Evolutionary conservation across 2,329 filamentous ascomycete species (phyloP), one percentile per base, ranked within the genome.

Genomic region (Beauveria sp.): DNA sequence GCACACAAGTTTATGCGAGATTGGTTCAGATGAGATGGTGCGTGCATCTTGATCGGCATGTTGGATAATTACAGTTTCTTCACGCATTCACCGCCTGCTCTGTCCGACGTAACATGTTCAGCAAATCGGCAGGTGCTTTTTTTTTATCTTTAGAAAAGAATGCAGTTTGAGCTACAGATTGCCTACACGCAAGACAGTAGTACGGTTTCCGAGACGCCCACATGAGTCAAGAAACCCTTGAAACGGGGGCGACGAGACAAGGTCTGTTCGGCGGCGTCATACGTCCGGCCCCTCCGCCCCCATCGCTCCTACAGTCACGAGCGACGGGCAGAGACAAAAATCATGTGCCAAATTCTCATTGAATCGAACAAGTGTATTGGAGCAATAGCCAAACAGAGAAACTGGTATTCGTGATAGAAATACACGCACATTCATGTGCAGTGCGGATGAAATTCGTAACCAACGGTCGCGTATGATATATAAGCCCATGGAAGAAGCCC

Each of bases 361-460:
- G 49, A 26, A 38, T 38, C 14, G 40, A 53, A 53, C 28, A 60
- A 38, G 34, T 26, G 38, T 40, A 49, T 54, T 20, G 30, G 53
- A 60, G 58, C 58, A 60, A 55, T 49, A 60, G 51, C 50, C 58
- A 60, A 60, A 60, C 43, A 60, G 18, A 22, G 42, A 60, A 60
- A 60, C 42, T 60, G 58, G 51, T 60, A 49, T 54, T 60, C 58
- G 43, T 60, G 51, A 60, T 54, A 60, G 22, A 60, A 60, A 54
- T 60, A 60, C 34, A 60, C 58, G 42, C 57, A 34, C 40, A 46
- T 26, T 26, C 42, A 60, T 54, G 43, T 49, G 42, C 43, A 30
- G 42, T 54, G 58, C 54, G 51, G 22, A 30, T 20, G 46, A 30
- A 55, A 40, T 55, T 60, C 58, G 42, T 60, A 60, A 60, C 58